Evolutionary conservation across 2,329 filamentous ascomycete genomes (phyloP).

Genomic region (Hysterium pulicare): DNA sequence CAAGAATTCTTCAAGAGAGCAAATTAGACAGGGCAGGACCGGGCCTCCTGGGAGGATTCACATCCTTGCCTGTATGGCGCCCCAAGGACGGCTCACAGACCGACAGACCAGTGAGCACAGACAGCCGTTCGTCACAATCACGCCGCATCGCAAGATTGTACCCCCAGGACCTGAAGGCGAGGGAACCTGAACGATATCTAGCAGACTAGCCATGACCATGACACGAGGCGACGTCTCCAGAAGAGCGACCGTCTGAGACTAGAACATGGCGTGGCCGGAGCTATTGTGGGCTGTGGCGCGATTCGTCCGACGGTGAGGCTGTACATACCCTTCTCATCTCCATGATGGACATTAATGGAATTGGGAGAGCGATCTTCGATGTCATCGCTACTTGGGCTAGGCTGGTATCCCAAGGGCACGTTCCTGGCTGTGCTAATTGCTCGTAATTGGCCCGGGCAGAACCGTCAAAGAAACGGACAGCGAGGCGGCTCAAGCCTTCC

Average conservation of each 20-base stretch:
- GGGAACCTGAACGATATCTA: background rate
- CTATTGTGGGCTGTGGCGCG: no score
- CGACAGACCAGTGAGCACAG: constrained; percentile 14
- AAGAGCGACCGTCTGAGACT: constrained; percentile 4
- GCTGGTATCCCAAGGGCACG: constrained; percentile 21
- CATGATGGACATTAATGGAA: background rate
- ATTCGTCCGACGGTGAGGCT: background rate
- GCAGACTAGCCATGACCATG: no score
- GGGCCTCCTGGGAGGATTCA: constrained; percentile 24
- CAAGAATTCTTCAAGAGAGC: constrained; percentile 2
- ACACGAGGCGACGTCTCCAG: no score
- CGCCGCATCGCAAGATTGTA: constrained; percentile 5
- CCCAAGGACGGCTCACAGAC: constrained; percentile 4
- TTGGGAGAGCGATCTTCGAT: background rate
- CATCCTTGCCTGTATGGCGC: constrained; percentile 18
- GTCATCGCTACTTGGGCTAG: constrained; percentile 1
- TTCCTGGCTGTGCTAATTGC: constrained; percentile 25
- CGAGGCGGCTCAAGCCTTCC: constrained; percentile 30
- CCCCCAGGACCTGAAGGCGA: background rate
- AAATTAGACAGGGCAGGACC: constrained; percentile 1
- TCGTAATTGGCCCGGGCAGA: constrained; percentile 32
- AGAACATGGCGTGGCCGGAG: no score
- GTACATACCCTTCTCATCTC: background rate
- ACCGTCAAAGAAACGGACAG: constrained; percentile 26
- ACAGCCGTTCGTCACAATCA: constrained; percentile 20